A percentile compares a stretch with the other conserved stretches of the same genome.
Conservation (phyloP, 352 stramenopile species). For the Globisporangium cystogenes region DNA sequence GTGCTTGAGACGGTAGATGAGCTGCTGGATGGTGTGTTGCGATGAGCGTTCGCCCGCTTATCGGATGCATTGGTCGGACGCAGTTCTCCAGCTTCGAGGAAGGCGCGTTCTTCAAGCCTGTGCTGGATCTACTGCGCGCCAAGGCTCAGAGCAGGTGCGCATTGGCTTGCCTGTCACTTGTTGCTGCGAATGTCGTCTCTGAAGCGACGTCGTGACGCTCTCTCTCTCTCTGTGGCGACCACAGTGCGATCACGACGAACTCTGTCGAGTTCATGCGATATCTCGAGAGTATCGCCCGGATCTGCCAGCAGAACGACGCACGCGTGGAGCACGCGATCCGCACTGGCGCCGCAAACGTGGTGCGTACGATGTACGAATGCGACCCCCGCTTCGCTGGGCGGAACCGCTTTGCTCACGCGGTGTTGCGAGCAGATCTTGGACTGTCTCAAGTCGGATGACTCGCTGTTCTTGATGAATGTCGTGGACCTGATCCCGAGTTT, state of each 20-base stretch:
- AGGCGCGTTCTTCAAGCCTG: slow-evolving; percentile 33
- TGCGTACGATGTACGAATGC: not conserved
- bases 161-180: slow-evolving; percentile 1
- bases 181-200: slow-evolving; percentile 3
- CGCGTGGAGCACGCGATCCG: slow-evolving; percentile 61
- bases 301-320: slow-evolving; percentile 46
- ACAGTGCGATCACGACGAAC: slow-evolving; percentile 33
- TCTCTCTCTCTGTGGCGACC: not conserved
- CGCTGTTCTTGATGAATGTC: slow-evolving; percentile 82
- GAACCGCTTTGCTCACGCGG: not conserved
- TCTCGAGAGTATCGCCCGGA: slow-evolving; percentile 60
- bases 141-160: slow-evolving; percentile 42
- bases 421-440: slow-evolving; percentile 44
- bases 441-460: slow-evolving; percentile 68
- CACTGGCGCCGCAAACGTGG: slow-evolving; percentile 18
- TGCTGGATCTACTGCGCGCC: slow-evolving; percentile 42
- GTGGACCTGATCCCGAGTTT: slow-evolving; percentile 73
- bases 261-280: slow-evolving; percentile 79
- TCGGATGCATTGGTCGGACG: not conserved
- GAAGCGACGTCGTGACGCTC: not conserved
- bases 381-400: too few relatives aligned
- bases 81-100: slow-evolving; percentile 40
- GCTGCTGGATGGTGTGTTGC: slow-evolving; percentile 5
- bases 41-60: not conserved
- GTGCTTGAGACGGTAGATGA: slow-evolving; percentile 41